phyloP scores from a whole-genome alignment of 768 basidiomycete genomes.

The Lactarius akahatsu region DNA sequence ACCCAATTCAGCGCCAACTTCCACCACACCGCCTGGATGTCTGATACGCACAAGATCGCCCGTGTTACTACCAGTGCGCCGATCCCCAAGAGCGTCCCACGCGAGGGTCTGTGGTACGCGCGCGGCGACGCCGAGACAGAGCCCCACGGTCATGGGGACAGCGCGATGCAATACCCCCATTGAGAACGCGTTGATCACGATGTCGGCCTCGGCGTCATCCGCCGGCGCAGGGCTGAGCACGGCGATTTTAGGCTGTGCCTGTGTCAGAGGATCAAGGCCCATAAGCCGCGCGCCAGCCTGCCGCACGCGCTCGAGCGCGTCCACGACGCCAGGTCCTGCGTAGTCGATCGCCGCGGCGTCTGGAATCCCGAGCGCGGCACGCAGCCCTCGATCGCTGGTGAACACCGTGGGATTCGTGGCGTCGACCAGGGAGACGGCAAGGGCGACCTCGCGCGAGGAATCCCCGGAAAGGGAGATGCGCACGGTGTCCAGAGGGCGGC shows the following conservation, averaged over 20 bases:
- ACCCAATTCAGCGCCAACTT: constrained; percentile 59
- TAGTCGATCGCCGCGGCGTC: constrained; percentile 30
- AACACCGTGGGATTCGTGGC: constrained; percentile 77
- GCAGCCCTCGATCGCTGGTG: constrained; percentile 47
- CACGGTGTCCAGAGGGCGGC: constrained; percentile 47
- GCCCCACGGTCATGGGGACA: constrained; percentile 69
- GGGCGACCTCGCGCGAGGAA: constrained; percentile 6
- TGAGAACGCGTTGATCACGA: constrained; percentile 59
- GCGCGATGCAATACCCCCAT: constrained; percentile 74
- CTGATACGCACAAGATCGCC: constrained; percentile 47
- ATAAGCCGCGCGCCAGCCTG: constrained; percentile 55
- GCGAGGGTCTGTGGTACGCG: constrained; percentile 54
- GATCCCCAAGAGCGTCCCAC: constrained; percentile 45
- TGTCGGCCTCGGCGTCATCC: constrained; percentile 43
- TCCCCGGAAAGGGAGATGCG: constrained; percentile 33
- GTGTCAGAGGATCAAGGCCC: constrained; percentile 60
- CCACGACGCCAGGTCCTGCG: constrained; percentile 24
- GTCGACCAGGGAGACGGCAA: constrained; percentile 59
- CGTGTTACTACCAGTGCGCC: constrained; percentile 12
- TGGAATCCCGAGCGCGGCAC: constrained; percentile 38
- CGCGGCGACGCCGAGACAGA: constrained; percentile 66
- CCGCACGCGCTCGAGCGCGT: constrained; percentile 53
- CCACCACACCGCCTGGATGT: constrained; percentile 67
- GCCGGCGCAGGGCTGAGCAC: constrained; percentile 44
- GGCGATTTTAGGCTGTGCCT: constrained; percentile 73